These are phyloP conservation scores for Colletotrichum liriopes DNA, from an alignment of 2,329 filamentous ascomycete species.

Conservation along the genomic window DNA sequence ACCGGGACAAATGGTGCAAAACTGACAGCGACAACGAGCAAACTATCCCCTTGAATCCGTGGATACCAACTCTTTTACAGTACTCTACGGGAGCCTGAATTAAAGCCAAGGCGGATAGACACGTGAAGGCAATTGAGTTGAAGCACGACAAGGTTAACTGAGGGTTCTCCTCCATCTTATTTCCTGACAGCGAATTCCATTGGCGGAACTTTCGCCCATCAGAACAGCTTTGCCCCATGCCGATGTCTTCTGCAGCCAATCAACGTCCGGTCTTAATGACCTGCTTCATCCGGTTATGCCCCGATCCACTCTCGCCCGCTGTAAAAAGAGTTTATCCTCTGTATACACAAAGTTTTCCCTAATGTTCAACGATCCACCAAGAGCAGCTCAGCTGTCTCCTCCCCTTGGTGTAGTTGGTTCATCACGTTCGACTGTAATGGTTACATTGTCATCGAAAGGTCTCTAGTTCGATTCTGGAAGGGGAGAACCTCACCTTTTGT, in stretches of 20 bases:
- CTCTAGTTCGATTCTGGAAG: conserved; percentile 34
- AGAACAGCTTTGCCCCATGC: background rate
- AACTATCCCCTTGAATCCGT: no score
- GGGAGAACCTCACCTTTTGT: conserved; percentile 5
- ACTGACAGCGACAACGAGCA: no score
- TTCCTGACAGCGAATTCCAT: background rate
- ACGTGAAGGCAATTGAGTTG: conserved; percentile 3
- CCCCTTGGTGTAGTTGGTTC: conserved; percentile 31
- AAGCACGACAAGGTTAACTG: background rate
- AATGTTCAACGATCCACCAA: background rate
- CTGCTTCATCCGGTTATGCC: background rate
- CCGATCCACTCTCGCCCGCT: no score
- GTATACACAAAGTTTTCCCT: rapidly evolving
- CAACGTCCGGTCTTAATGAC: no score
- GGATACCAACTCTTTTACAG: background rate
- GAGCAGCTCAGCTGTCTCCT: conserved; percentile 18
- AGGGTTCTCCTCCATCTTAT: background rate
- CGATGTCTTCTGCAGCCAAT: background rate
- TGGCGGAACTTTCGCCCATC: background rate
- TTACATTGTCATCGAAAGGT: conserved; percentile 37
- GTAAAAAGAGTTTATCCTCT: rapidly evolving
- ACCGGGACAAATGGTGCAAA: no score
- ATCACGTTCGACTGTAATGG: conserved; percentile 42
- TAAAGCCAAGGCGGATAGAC: background rate
- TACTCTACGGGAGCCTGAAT: background rate